A percentile compares a stretch with the other conserved stretches of the same genome.
These are phyloP conservation scores for Onygenales sp. DNA, from an alignment of 2,329 filamentous ascomycete species.

Conservation along the genomic window DNA sequence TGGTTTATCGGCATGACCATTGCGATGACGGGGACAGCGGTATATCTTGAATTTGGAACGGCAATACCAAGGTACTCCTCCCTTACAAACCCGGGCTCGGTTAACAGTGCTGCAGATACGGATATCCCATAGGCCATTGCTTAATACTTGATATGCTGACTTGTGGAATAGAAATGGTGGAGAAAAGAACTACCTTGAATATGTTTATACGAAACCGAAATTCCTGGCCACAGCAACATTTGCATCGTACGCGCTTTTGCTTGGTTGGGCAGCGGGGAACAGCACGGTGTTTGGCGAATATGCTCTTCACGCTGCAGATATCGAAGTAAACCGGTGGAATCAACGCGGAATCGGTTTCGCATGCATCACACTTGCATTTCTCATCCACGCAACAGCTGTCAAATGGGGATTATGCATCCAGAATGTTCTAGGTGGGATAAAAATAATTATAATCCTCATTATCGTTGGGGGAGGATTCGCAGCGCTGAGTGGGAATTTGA, in stretches of 20 bases:
- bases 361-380: conserved; percentile 39
- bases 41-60: conserved; percentile 43
- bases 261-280: conserved; percentile 45
- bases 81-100: too few species aligned
- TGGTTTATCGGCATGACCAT: conserved; percentile 42
- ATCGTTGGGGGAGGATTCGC: conserved; percentile 35
- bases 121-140: background rate
- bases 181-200: conserved; percentile 47
- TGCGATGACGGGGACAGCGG: conserved; percentile 34
- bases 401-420: conserved; percentile 40
- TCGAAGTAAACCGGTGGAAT: conserved; percentile 39
- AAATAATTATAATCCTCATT: conserved; percentile 42
- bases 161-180: conserved; percentile 35
- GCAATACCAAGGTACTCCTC: conserved; percentile 34
- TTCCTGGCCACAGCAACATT: conserved; percentile 47
- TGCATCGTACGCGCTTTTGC: conserved; percentile 41
- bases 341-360: conserved; percentile 40
- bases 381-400: conserved; percentile 39
- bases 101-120: background rate
- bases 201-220: conserved; percentile 41
- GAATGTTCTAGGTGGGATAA: conserved; percentile 41
- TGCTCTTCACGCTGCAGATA: conserved; percentile 37
- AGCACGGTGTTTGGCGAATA: conserved; percentile 45
- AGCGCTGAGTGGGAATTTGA: conserved; percentile 30
- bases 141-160: background rate